Evolutionary conservation across 176 grass and related monocot species (phyloP).

Genomic region (Secale cereale): DNA sequence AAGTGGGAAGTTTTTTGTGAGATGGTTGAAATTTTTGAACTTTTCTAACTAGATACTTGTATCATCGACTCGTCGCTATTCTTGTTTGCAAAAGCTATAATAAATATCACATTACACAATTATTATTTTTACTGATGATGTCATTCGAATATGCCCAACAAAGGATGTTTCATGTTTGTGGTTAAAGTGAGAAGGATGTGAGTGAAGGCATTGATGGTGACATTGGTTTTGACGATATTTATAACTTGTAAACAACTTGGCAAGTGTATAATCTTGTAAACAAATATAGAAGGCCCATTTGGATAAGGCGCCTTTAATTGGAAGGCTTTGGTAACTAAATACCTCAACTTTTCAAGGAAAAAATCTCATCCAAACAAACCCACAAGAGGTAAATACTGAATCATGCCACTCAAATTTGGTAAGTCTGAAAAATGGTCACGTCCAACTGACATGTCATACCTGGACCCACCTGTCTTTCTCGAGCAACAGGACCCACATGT

Average conservation of each 20-base stretch:
- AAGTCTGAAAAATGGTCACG: neutral
- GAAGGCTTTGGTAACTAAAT: conserved; percentile 4
- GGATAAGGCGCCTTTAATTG: neutral
- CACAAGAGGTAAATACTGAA: conserved; percentile 1
- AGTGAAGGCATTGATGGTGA: neutral
- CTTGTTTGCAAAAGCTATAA: neutral
- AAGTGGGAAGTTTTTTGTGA: conserved; percentile 6
- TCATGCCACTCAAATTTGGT: neutral
- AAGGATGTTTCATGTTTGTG: conserved; percentile 4
- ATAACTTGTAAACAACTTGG: conserved; percentile 9
- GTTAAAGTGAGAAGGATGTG: conserved; percentile 8
- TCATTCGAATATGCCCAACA: neutral
- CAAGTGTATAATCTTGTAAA: conserved; percentile 8
- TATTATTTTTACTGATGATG: neutral
- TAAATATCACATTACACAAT: neutral
- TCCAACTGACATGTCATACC: neutral
- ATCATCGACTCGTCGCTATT: neutral
- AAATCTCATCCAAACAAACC: neutral
- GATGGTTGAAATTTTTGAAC: neutral
- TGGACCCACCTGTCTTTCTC: neutral
- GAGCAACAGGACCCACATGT: neutral
- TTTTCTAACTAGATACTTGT: conserved; percentile 4
- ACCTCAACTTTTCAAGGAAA: neutral
- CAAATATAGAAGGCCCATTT: neutral
- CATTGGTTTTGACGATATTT: neutral